Evolutionary conservation across 495 filamentous ascomycete genomes (phyloP).

Genomic region (Penicillium cosmopolitanum): DNA sequence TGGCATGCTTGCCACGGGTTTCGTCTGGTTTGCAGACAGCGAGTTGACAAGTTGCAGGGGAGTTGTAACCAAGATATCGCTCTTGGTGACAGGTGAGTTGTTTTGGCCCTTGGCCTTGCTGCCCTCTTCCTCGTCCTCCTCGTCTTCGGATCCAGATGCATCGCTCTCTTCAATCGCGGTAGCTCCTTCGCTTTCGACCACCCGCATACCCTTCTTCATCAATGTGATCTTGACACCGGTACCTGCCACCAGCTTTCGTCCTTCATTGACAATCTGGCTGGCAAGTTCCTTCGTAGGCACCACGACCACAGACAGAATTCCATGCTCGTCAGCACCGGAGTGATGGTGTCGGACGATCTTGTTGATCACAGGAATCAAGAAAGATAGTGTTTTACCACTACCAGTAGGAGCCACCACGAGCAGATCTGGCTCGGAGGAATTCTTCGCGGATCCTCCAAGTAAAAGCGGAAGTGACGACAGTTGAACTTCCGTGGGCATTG

Average conservation of each 20-base stretch:
- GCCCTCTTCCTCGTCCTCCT: slow-evolving; percentile 43
- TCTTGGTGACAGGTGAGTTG: slow-evolving; percentile 56
- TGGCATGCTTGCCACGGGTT: slow-evolving; percentile 54
- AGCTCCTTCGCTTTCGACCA: slow-evolving; percentile 52
- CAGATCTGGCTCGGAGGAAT: slow-evolving; percentile 62
- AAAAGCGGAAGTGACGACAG: slow-evolving; percentile 82
- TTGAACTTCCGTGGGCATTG: slow-evolving; percentile 89
- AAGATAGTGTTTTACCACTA: slow-evolving; percentile 95
- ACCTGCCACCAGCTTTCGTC: slow-evolving; percentile 74
- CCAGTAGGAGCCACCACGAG: slow-evolving; percentile 91
- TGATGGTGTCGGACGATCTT: slow-evolving; percentile 61
- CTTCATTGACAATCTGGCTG: slow-evolving; percentile 90
- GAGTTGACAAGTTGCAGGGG: slow-evolving; percentile 79
- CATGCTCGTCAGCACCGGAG: slow-evolving; percentile 50
- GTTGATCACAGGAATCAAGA: slow-evolving; percentile 84
- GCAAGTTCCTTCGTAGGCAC: slow-evolving; percentile 93
- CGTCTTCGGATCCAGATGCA: slow-evolving; percentile 37
- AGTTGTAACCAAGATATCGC: slow-evolving; percentile 89
- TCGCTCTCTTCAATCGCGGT: slow-evolving; percentile 46
- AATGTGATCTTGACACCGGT: slow-evolving; percentile 80
- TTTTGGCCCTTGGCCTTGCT: slow-evolving; percentile 37
- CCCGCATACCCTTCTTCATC: slow-evolving; percentile 81
- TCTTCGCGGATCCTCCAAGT: slow-evolving; percentile 45
- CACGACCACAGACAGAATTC: slow-evolving; percentile 68
- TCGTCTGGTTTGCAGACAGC: slow-evolving; percentile 55